Evolutionary conservation across 169 alveolate species (phyloP).

Genomic region (Plasmodium ovale): DNA sequence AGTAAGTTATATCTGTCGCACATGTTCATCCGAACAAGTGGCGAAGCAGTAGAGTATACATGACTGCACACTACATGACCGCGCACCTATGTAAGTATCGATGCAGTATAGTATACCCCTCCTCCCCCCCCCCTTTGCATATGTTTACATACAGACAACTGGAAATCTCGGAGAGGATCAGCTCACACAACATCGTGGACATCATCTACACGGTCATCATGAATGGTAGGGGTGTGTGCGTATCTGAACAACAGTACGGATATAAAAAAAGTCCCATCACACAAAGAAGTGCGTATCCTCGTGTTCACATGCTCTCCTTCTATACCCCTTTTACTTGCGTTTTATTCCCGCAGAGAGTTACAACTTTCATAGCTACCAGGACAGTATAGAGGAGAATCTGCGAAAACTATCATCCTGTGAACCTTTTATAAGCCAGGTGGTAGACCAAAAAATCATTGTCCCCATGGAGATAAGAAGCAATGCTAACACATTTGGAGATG

Average conservation of each 20-base stretch:
- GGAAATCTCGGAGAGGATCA: conserved; percentile 30
- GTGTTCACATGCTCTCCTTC: not conserved
- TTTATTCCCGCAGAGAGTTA: conserved; percentile 14
- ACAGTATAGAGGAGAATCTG: conserved; percentile 28
- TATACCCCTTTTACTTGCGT: not conserved
- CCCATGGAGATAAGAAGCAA: conserved; percentile 36
- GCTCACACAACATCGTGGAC: conserved; percentile 32
- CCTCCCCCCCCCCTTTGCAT: not conserved
- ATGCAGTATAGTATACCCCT: too few species aligned
- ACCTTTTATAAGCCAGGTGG: conserved; percentile 8
- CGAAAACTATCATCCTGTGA: conserved; percentile 26
- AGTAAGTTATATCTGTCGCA: conserved; percentile 5
- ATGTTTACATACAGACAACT: conserved; percentile 9
- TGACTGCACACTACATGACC: too few species aligned
- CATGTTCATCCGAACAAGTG: not conserved
- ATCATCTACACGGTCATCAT: conserved; percentile 37
- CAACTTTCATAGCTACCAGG: conserved; percentile 48
- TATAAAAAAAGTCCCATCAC: not conserved
- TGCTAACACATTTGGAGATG: not conserved
- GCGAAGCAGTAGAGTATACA: conserved; percentile 18
- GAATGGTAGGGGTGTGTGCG: conserved; percentile 16
- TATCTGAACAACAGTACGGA: not conserved
- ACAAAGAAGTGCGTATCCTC: too few species aligned
- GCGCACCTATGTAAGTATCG: too few species aligned
- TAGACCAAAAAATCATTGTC: conserved; percentile 27